Evolutionary conservation across 345 rosid genomes (phyloP), one percentile per base, ranked within the genome.

Genomic region (Moricandia moricandioides): DNA sequence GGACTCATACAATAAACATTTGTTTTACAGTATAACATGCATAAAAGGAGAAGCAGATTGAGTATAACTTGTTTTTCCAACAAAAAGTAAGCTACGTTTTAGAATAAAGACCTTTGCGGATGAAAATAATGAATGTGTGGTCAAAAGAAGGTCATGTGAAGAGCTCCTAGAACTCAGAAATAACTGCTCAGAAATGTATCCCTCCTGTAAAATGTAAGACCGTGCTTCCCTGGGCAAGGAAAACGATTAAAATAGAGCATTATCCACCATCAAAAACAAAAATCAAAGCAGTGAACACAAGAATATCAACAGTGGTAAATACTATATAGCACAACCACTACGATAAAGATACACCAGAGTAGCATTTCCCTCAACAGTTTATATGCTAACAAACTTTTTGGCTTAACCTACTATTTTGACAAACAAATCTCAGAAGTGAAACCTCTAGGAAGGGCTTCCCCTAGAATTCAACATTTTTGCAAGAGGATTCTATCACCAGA

Each of bases 101-200:
- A 62, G 65, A 18, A 72, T 63, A 26, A 72, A 54, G 64, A 95
- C 99, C 98, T 92, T 89, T 58, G 83, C 37, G 27, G 89, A 85
- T 12, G 96, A 81, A 77, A 87, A 86, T 24, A 86, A 58, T 57
- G 97, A 90, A 76, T 83, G 80, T 1, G 81, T 72, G n/a, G 85
- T 81, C 86, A 86, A 77, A 68, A 90, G 82, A 81, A 95, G 96
- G 84, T 87, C 88, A 65, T 87, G 92, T 17, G 85, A 80, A 70
- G 87, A 83, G 80, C 81, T 82, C 78, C 87, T 89, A 49, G 90
- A 82, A 83, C 85, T 85, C 76, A 88, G 90, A 85, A 88, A 95
- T 45, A 95, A 81, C 77, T 88, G 93, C 67, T 95, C 99, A 55
- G 97, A 89, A 64, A 92, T 85, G 81, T 89, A 89, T 51, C 88